Conservation (phyloP, 1,284 basidiomycete species). For the Heterobasidion irregulare region DNA sequence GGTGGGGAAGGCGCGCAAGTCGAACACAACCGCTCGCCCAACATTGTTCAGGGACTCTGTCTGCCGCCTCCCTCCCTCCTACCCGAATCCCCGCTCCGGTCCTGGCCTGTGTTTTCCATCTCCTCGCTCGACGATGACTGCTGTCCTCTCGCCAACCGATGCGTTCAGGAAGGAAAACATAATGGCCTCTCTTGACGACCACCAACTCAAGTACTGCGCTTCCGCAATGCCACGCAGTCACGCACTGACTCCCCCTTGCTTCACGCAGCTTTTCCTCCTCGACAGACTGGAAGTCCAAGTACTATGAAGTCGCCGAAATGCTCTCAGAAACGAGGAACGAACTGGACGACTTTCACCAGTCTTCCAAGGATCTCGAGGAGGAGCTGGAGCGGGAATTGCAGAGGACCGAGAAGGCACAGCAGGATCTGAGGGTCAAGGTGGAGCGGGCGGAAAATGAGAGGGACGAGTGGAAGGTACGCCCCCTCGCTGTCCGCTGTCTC, state of each 20-base stretch:
- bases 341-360: slow-evolving; percentile 86
- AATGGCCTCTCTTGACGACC: slow-evolving; percentile 54
- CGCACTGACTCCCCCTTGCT: slow-evolving; percentile 5
- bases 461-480: slow-evolving; percentile 86
- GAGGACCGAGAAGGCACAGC: slow-evolving; percentile 79
- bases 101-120: slow-evolving; percentile 11
- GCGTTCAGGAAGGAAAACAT: slow-evolving; percentile 47
- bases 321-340: slow-evolving; percentile 80
- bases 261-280: slow-evolving; percentile 38
- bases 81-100: slow-evolving; percentile 8
- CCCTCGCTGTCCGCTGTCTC: neutral
- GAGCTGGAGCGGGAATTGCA: slow-evolving; percentile 87
- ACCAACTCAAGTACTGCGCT: slow-evolving; percentile 42
- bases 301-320: slow-evolving; percentile 80
- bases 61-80: neutral
- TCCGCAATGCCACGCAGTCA: neutral
- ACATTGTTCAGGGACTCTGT: neutral
- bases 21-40: neutral
- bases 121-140: slow-evolving; percentile 40
- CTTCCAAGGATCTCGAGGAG: slow-evolving; percentile 89
- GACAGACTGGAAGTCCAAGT: slow-evolving; percentile 77
- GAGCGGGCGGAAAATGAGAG: slow-evolving; percentile 71
- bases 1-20: neutral
- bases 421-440: slow-evolving; percentile 72
- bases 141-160: slow-evolving; percentile 53